These are phyloP conservation scores for Diaporthe australafricana DNA, from an alignment of 2,329 filamentous ascomycete genomes.

Conservation along the genomic window DNA sequence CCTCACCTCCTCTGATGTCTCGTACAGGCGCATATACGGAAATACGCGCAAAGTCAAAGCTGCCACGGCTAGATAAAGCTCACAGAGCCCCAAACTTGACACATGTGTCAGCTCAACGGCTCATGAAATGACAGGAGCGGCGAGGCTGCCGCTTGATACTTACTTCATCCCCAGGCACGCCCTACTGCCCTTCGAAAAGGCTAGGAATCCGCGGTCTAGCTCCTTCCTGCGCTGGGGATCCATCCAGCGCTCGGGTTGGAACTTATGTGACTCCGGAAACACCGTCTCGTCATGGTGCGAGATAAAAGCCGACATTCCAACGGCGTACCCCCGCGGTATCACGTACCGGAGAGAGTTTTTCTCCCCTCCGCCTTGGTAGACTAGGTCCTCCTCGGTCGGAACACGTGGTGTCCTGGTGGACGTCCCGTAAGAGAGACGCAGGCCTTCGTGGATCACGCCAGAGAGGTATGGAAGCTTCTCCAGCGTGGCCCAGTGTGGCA, in stretches of 20 bases:
- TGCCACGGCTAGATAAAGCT: slow-evolving; percentile 37
- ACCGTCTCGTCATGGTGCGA: slow-evolving; percentile 40
- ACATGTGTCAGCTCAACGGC: not conserved
- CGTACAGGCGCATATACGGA: slow-evolving; percentile 35
- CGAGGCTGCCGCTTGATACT: slow-evolving; percentile 12
- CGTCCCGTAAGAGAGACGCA: slow-evolving; percentile 41
- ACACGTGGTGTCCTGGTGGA: slow-evolving; percentile 37
- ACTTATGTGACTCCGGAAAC: slow-evolving; percentile 40
- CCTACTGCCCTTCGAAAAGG: slow-evolving; percentile 42
- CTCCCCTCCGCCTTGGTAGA: slow-evolving; percentile 4
- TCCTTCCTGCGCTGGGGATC: slow-evolving; percentile 30
- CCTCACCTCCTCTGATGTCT: slow-evolving; percentile 37
- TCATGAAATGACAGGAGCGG: not conserved
- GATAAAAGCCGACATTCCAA: slow-evolving; percentile 40
- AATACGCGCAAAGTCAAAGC: slow-evolving; percentile 37
- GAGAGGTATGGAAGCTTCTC: slow-evolving; percentile 42
- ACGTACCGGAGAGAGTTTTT: slow-evolving; percentile 33
- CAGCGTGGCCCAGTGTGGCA: slow-evolving; percentile 39
- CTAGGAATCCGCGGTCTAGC: slow-evolving; percentile 38
- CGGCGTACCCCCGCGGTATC: slow-evolving; percentile 40
- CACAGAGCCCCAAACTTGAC: slow-evolving; percentile 36
- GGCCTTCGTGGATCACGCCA: slow-evolving; percentile 40
- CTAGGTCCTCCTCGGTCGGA: slow-evolving; percentile 24
- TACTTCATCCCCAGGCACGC: slow-evolving; percentile 43
- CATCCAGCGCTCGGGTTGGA: slow-evolving; percentile 42